Percentiles rank a stretch among this genome's conserved stretches.
Evolutionary conservation across 345 rosid species (phyloP).

Genomic region (Populus deltoides): DNA sequence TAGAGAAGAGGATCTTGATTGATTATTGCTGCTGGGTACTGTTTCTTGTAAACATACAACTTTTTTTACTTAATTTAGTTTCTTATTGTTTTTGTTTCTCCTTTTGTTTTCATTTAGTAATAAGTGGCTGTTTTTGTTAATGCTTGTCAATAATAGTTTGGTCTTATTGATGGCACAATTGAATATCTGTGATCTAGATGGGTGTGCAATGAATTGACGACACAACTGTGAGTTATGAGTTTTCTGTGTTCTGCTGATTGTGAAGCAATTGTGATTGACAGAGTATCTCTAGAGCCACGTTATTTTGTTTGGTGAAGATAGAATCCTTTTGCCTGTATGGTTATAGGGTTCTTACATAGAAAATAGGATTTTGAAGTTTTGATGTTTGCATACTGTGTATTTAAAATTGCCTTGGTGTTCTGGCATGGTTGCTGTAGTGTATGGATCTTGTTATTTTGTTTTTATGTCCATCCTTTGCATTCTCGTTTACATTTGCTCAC

Average conservation of each 20-base stretch:
- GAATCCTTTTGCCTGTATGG: background rate
- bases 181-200: background rate
- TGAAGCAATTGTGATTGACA: background rate
- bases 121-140: background rate
- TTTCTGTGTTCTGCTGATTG: background rate
- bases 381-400: background rate
- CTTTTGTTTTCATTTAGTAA: background rate
- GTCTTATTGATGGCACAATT: background rate
- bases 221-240: background rate
- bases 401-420: background rate
- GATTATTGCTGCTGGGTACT: background rate
- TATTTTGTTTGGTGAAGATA: background rate
- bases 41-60: background rate
- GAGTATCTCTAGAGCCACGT: background rate
- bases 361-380: background rate
- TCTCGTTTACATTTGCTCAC: background rate
- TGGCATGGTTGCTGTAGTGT: background rate
- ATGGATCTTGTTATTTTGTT: background rate
- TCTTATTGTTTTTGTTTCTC: background rate
- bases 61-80: background rate
- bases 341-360: background rate
- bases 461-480: background rate
- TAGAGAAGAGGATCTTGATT: slow-evolving; percentile 2
- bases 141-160: background rate
- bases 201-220: background rate